Conservation (phyloP, 768 basidiomycete species). For the Grammothele lineata region DNA sequence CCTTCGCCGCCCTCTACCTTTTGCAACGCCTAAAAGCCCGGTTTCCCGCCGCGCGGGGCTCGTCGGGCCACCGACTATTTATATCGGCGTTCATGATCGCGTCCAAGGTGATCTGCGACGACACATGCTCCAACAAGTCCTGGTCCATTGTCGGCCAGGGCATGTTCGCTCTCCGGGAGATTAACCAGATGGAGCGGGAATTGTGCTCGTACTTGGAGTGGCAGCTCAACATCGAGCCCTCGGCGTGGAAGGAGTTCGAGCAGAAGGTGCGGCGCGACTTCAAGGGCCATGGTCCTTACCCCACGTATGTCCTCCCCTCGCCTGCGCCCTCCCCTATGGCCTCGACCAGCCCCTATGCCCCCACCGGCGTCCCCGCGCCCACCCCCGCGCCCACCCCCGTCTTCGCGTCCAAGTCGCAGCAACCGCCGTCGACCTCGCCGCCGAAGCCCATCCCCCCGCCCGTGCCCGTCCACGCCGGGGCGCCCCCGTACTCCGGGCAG, state of each 20-base stretch:
- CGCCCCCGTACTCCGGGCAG: too few relatives aligned
- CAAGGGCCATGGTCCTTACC: slow-evolving; percentile 50
- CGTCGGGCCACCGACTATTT: slow-evolving; percentile 85
- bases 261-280: slow-evolving; percentile 58
- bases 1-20: slow-evolving; percentile 57
- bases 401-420: slow-evolving; percentile 11
- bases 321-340: slow-evolving; percentile 28
- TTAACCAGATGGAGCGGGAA: slow-evolving; percentile 96
- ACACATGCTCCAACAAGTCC: slow-evolving; percentile 65
- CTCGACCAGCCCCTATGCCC: slow-evolving; percentile 26
- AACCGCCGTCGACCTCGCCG: slow-evolving; percentile 15
- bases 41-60: slow-evolving; percentile 89
- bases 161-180: slow-evolving; percentile 71
- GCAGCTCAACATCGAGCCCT: slow-evolving; percentile 75
- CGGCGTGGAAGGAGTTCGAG: slow-evolving; percentile 59
- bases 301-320: slow-evolving; percentile 56
- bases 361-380: slow-evolving; percentile 15
- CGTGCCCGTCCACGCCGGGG: slow-evolving; percentile 14
- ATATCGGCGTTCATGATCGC: slow-evolving; percentile 93
- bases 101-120: slow-evolving; percentile 68
- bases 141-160: slow-evolving; percentile 63
- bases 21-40: slow-evolving; percentile 86
- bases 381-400: not conserved
- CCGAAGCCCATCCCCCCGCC: slow-evolving; percentile 16
- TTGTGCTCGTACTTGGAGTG: slow-evolving; percentile 94